These are phyloP conservation scores for Sclerotinia trifoliorum DNA, from an alignment of 2,329 filamentous ascomycete species.

Conservation along the genomic window DNA sequence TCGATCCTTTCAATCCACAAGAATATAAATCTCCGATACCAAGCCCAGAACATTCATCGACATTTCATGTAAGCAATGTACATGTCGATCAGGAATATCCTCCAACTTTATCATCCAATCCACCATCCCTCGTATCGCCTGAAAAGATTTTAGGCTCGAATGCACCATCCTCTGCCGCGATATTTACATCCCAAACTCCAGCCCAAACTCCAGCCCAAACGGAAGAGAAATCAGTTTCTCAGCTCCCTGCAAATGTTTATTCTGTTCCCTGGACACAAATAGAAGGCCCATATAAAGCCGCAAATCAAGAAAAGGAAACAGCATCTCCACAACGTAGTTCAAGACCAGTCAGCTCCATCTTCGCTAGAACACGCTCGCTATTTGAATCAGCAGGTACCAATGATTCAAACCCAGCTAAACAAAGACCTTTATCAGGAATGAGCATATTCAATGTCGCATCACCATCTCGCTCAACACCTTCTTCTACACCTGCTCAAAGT, in stretches of 20 bases:
- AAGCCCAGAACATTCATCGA: constrained; percentile 9
- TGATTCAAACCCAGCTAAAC: constrained; percentile 15
- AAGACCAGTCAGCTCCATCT: constrained; percentile 28
- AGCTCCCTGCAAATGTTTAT: constrained; percentile 1
- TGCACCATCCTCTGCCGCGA: not conserved
- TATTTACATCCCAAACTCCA: not conserved
- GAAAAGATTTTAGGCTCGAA: constrained; percentile 12
- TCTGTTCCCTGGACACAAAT: constrained; percentile 15
- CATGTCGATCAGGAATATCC: constrained; percentile 18
- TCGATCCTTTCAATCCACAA: constrained; percentile 30
- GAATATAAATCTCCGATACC: constrained; percentile 24
- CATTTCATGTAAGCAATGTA: constrained; percentile 14
- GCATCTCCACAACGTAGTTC: constrained; percentile 2
- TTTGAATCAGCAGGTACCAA: constrained; percentile 30
- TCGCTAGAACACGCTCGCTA: constrained; percentile 35
- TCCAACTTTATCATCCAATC: not conserved
- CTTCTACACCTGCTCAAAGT: constrained; percentile 1
- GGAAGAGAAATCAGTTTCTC: not conserved
- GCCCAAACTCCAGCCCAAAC: not conserved
- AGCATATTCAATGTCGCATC: constrained; percentile 2
- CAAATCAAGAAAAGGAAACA: constrained; percentile 6
- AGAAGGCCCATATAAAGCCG: not conserved
- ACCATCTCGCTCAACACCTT: not conserved
- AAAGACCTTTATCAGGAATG: constrained; percentile 11
- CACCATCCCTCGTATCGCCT: not conserved